A percentile compares a stretch with the other conserved stretches of the same genome.
phyloP scores from a whole-genome alignment of 108 stramenopile species.

The Nitzschia sp. region DNA sequence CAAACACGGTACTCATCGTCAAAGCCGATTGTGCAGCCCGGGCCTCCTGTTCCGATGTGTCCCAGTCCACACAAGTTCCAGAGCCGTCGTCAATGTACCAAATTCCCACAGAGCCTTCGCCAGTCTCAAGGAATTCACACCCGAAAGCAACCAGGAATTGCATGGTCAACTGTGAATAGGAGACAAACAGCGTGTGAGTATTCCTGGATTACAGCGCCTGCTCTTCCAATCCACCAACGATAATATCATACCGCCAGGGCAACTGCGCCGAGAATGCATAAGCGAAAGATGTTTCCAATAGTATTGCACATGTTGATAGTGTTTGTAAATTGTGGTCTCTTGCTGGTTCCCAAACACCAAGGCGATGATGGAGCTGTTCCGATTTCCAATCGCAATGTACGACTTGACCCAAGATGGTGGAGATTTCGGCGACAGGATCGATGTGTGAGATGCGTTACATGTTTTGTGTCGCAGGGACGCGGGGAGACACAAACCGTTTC shows the following conservation, averaged over 20 bases:
- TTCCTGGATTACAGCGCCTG: too few species aligned
- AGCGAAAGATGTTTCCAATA: conserved; percentile 31
- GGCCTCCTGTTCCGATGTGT: background rate
- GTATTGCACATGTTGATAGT: conserved; percentile 31
- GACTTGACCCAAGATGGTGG: too few species aligned
- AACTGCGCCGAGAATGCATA: conserved; percentile 21
- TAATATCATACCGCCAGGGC: conserved; percentile 22
- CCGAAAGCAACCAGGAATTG: conserved; percentile 15
- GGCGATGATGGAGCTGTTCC: too few species aligned
- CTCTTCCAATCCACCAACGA: background rate
- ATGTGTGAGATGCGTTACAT: too few species aligned
- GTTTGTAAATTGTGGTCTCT: too few species aligned
- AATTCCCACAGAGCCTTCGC: conserved; percentile 13
- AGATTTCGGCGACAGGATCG: too few species aligned
- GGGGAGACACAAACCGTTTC: too few species aligned
- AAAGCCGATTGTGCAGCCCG: conserved; percentile 19
- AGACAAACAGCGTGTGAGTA: background rate
- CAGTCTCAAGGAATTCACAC: conserved; percentile 16
- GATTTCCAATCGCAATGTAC: too few species aligned
- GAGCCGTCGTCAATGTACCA: conserved; percentile 24
- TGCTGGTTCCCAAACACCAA: too few species aligned
- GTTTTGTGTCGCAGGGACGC: too few species aligned
- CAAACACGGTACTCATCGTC: conserved; percentile 13
- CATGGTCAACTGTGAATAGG: conserved; percentile 10
- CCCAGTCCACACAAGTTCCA: conserved; percentile 21